Percentiles rank a stretch among this genome's conserved stretches.
Evolutionary conservation across 2,329 filamentous ascomycete genomes (phyloP).

Genomic region (Pleomassaria siparia): DNA sequence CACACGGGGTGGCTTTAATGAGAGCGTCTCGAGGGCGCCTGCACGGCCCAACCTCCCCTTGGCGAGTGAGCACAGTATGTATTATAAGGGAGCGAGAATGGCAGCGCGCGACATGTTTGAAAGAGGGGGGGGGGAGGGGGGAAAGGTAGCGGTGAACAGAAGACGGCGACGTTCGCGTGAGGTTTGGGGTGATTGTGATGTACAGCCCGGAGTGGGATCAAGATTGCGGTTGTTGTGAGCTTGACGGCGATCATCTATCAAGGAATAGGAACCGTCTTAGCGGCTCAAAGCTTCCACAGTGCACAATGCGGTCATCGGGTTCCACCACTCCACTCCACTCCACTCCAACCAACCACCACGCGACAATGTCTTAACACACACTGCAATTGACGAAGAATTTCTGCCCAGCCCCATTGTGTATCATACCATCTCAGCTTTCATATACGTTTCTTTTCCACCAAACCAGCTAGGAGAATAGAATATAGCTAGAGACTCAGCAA

Average conservation of each 20-base stretch:
- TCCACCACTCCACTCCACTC: too few relatives aligned
- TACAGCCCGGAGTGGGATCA: too few relatives aligned
- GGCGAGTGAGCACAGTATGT: constrained; percentile 18
- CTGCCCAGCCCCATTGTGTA: constrained; percentile 4
- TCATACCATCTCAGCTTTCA: constrained; percentile 1
- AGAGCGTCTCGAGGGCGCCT: background rate
- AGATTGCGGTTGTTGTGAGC: too few relatives aligned
- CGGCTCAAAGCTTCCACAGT: too few relatives aligned
- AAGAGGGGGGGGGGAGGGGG: constrained; percentile 1
- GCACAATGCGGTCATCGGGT: constrained; percentile 1
- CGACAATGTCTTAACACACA: constrained; percentile 1
- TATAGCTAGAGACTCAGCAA: too few relatives aligned
- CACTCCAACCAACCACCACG: background rate
- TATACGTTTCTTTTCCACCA: too few relatives aligned
- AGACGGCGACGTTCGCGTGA: background rate
- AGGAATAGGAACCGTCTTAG: too few relatives aligned
- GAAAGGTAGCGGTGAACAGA: background rate
- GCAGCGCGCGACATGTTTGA: constrained; percentile 27
- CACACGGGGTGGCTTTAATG: background rate
- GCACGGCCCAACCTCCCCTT: constrained; percentile 1
- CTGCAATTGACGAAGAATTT: background rate
- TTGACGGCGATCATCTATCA: too few relatives aligned
- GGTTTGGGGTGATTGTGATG: background rate
- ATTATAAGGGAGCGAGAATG: constrained; percentile 32
- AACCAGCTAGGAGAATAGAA: too few relatives aligned